These are phyloP conservation scores for Jimgerdemannia flammicorona DNA, from an alignment of 192 early-diverging fungal genomes.

Conservation along the genomic window DNA sequence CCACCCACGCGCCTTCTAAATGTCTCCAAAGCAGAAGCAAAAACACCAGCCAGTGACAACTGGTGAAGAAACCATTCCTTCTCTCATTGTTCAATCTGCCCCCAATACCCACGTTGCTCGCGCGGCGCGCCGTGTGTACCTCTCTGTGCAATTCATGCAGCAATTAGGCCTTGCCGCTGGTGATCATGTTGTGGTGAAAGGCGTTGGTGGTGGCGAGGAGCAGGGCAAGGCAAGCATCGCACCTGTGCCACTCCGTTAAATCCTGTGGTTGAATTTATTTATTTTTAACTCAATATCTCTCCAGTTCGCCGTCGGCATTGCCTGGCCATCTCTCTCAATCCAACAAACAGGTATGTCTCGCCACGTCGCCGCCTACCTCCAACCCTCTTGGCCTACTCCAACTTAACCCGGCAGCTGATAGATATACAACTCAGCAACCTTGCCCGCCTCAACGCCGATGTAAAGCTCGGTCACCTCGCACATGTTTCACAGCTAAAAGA, in stretches of 20 bases:
- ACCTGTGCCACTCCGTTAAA: too few species aligned
- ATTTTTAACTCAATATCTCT: background rate
- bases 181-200: background rate
- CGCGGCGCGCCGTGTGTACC: background rate
- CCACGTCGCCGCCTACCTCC: background rate
- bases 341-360: conserved; percentile 30
- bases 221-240: too few species aligned
- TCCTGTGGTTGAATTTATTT: too few species aligned
- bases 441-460: conserved; percentile 8
- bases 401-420: background rate
- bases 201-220: background rate
- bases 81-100: too few species aligned
- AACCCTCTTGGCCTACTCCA: conserved; percentile 14
- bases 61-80: too few species aligned
- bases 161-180: background rate
- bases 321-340: conserved; percentile 53
- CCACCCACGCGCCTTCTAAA: too few species aligned
- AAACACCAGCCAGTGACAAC: too few species aligned
- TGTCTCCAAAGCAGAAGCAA: too few species aligned
- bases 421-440: conserved; percentile 9
- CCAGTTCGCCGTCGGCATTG: conserved; percentile 39
- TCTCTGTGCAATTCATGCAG: background rate
- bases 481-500: conserved; percentile 12
- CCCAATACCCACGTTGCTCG: too few species aligned
- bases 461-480: background rate